Conservation (phyloP, 1,139 yeast species). For the Kluyveromyces marxianus region DNA sequence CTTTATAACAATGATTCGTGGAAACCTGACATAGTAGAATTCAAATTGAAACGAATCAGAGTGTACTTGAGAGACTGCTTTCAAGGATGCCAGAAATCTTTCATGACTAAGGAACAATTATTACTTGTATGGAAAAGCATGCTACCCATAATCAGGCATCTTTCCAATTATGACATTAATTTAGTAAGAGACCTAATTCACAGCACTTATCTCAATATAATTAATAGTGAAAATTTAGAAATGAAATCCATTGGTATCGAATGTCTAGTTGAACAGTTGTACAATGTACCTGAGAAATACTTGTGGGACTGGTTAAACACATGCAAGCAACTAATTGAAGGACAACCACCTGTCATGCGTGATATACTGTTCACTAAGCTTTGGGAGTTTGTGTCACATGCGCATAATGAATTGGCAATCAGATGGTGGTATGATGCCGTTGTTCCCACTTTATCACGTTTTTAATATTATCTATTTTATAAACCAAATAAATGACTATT, state of each 20-base stretch:
- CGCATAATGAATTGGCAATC: constrained; percentile 13
- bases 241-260: constrained; percentile 13
- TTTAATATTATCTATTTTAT: neutral
- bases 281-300: constrained; percentile 10
- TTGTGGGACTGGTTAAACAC: constrained; percentile 20
- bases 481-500: neutral
- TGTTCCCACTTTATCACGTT: constrained; percentile 3
- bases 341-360: constrained; percentile 3
- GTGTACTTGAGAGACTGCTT: constrained; percentile 14
- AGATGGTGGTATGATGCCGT: constrained; percentile 16
- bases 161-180: constrained; percentile 12
- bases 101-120: constrained; percentile 18
- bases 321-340: constrained; percentile 6
- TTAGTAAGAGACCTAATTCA: constrained; percentile 18
- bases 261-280: constrained; percentile 19
- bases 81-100: constrained; percentile 11
- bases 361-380: constrained; percentile 8
- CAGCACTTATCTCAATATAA: constrained; percentile 15
- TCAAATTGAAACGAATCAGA: constrained; percentile 17
- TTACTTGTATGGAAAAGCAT: constrained; percentile 14
- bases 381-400: constrained; percentile 19
- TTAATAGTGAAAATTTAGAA: constrained; percentile 9
- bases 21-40: constrained; percentile 10
- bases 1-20: constrained; percentile 11
- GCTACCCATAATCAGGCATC: constrained; percentile 10